Evolutionary conservation across 1,284 basidiomycete genomes (phyloP).

Genomic region (Amylostereum chailletii): DNA sequence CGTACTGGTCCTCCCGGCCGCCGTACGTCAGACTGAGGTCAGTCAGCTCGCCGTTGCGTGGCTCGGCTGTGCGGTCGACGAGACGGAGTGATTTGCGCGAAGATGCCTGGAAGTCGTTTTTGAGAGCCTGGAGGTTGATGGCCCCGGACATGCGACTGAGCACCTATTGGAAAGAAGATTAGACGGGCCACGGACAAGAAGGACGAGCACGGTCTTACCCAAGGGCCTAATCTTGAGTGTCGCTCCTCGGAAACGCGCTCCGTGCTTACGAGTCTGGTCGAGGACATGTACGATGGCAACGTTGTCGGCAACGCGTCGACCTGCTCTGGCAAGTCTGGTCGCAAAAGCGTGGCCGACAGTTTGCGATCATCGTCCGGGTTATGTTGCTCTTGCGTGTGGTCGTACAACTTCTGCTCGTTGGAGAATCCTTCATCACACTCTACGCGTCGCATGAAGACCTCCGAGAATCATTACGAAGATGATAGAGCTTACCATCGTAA

Average conservation of each 20-base stretch:
- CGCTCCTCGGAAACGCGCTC: conserved; percentile 35
- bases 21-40: neutral
- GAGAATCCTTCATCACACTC: conserved; percentile 11
- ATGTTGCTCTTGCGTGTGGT: conserved; percentile 6
- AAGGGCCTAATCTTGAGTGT: conserved; percentile 41
- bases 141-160: conserved; percentile 23
- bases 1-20: conserved; percentile 17
- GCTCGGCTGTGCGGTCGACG: neutral
- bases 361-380: conserved; percentile 6
- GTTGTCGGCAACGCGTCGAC: conserved; percentile 18
- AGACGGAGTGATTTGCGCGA: neutral
- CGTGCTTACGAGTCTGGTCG: conserved; percentile 30
- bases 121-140: conserved; percentile 14
- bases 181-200: neutral
- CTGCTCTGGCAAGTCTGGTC: conserved; percentile 21
- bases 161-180: conserved; percentile 16
- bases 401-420: conserved; percentile 5
- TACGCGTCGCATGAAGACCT: neutral
- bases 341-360: conserved; percentile 22
- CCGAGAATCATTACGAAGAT: too few species aligned
- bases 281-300: conserved; percentile 42
- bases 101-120: neutral
- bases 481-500: too few species aligned
- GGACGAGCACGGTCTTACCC: conserved; percentile 32
- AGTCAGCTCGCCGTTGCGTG: neutral